Conservation (phyloP, 176 grass and related monocot genomes). For the Ananas comosus region DNA sequence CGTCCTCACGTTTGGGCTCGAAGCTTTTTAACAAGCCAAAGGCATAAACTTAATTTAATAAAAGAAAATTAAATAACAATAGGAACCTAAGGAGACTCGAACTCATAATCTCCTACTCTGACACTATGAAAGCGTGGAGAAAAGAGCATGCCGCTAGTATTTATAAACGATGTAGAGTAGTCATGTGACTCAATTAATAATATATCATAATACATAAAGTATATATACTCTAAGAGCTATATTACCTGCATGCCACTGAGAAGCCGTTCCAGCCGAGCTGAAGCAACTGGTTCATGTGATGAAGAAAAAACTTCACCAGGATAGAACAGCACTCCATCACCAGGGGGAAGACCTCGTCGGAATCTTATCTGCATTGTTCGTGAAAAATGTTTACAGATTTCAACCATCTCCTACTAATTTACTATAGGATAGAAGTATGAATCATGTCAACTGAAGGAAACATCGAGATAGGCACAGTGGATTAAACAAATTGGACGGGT, state of each 20-base stretch:
- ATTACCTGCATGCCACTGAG: conserved; percentile 97
- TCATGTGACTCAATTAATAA: background rate
- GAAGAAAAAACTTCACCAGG: conserved; percentile 93
- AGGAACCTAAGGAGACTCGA: no score
- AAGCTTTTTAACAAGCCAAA: no score
- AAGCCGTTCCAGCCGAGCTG: conserved; percentile 74
- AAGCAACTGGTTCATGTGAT: conserved; percentile 80
- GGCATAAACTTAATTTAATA: no score
- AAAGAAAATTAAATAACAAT: no score
- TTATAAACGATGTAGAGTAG: background rate
- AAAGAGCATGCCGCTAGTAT: no score
- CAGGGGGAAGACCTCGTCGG: conserved; percentile 86
- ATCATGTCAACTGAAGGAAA: background rate
- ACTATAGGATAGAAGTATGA: background rate
- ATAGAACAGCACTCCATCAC: conserved; percentile 91
- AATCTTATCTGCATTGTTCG: conserved; percentile 55
- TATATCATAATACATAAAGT: background rate
- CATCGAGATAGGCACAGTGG: no score
- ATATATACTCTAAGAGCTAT: conserved; percentile 4
- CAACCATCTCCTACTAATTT: no score
- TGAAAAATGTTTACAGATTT: no score
- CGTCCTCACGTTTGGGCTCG: no score
- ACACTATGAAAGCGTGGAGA: no score
- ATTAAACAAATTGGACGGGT: no score
- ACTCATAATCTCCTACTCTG: no score